A percentile compares a stretch with the other conserved stretches of the same genome.
Conservation (phyloP, 2,329 filamentous ascomycete genomes). For the Ascochyta clinopodiicola region DNA sequence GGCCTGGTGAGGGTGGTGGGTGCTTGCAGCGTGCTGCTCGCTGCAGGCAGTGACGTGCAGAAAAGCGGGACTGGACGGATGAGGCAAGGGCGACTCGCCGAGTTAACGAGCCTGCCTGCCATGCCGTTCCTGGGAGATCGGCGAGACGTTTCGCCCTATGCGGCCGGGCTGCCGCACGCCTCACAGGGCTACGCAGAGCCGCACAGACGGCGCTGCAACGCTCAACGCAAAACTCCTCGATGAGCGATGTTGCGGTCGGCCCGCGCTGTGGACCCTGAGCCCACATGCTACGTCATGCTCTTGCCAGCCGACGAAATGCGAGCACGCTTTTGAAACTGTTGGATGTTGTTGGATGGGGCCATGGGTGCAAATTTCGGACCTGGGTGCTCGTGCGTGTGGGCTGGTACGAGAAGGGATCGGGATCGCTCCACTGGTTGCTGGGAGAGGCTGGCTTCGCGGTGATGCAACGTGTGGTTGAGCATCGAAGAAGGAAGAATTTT, state of each 20-base stretch:
- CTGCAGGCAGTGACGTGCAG: slow-evolving; percentile 29
- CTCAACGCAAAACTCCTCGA: slow-evolving; percentile 16
- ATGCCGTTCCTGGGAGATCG: slow-evolving; percentile 7
- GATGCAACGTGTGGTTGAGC: slow-evolving; percentile 18
- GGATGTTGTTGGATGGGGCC: slow-evolving; percentile 32
- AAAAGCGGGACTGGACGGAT: slow-evolving; percentile 15
- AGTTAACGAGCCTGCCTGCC: slow-evolving; percentile 1
- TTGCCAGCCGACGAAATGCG: slow-evolving; percentile 20
- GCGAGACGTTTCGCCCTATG: slow-evolving; percentile 12
- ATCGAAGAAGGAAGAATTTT: slow-evolving; percentile 26
- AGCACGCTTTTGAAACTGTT: slow-evolving; percentile 38
- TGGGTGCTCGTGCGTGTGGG: slow-evolving; percentile 16
- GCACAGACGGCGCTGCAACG: slow-evolving; percentile 15
- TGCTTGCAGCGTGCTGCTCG: background rate
- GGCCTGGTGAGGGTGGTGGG: slow-evolving; percentile 6
- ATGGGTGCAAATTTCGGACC: slow-evolving; percentile 27
- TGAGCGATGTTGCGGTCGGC: slow-evolving; percentile 10
- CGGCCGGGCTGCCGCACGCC: slow-evolving; percentile 5
- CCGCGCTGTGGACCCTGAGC: slow-evolving; percentile 34
- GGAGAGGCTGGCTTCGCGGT: slow-evolving; percentile 13
- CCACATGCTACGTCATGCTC: slow-evolving; percentile 41
- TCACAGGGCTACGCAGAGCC: slow-evolving; percentile 16
- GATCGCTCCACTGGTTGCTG: slow-evolving; percentile 20
- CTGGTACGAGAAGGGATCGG: slow-evolving; percentile 31
- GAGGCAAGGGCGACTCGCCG: slow-evolving; percentile 29